Percentiles rank a stretch among this genome's conserved stretches.
These are phyloP conservation scores for Cryptococcus sp. DNA, from an alignment of 1,284 basidiomycete species.

Conservation along the genomic window DNA sequence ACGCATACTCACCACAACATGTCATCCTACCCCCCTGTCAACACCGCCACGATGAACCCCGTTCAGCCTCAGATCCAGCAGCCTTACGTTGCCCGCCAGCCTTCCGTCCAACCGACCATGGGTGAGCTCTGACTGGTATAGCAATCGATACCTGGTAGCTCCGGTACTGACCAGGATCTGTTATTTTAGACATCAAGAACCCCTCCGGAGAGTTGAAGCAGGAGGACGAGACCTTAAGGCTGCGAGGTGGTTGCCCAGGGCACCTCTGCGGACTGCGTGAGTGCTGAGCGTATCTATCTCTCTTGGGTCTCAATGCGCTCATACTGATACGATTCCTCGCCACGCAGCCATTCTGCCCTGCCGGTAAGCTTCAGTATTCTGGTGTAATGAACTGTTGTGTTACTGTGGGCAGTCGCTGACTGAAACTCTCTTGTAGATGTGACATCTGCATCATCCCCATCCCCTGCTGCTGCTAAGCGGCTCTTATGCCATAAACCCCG, in stretches of 20 bases:
- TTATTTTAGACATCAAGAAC: neutral
- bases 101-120: slow-evolving; percentile 28
- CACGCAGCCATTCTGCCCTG: slow-evolving; percentile 43
- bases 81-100: slow-evolving; percentile 31
- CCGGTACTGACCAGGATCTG: neutral
- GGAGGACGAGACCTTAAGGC: slow-evolving; percentile 29
- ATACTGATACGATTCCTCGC: slow-evolving; percentile 6
- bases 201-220: slow-evolving; percentile 17
- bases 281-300: slow-evolving; percentile 13
- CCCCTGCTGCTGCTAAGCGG: slow-evolving; percentile 42
- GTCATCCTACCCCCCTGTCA: slow-evolving; percentile 5
- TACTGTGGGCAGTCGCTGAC: neutral
- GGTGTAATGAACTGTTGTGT: too few relatives aligned
- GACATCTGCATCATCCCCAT: slow-evolving; percentile 48
- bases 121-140: slow-evolving; percentile 23
- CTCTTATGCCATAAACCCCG: too few relatives aligned
- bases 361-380: slow-evolving; percentile 26
- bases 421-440: slow-evolving; percentile 16
- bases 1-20: neutral
- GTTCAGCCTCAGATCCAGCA: slow-evolving; percentile 30
- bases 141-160: too few relatives aligned
- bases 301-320: neutral
- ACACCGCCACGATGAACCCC: neutral
- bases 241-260: slow-evolving; percentile 47
- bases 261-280: slow-evolving; percentile 44